Base-by-base conservation (phyloP, 306 rosid species). In the Alnus rubra region DNA sequence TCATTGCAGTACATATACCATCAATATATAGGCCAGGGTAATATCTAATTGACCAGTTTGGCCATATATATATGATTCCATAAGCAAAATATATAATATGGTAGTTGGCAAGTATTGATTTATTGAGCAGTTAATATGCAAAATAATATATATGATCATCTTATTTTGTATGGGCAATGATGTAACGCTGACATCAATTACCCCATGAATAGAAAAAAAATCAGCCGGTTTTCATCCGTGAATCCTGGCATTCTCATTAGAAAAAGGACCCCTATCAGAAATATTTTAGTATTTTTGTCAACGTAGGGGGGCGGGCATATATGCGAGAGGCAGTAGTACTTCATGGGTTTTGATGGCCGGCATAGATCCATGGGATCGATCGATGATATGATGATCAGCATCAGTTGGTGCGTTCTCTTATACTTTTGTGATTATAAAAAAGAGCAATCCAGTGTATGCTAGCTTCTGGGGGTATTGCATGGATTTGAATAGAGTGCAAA, bases 201-300 rank as follows among this genome's bases (percentile, higher is more conserved):
- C n/a, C 9, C n/a, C 45, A 63, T 14, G n/a, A 33, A 63, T 31
- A 16, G 18, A 63, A 63, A 7, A 14, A n/a, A 68, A 39, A 39
- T 68, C 28, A 68, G 72, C 72, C 72, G 52, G 9, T 68, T 68
- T 68, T 68, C 72, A 15, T 68, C 72, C 72, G 51, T 42, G 51
- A 68, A 68, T 68, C 72, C 72, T 68, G 72, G 72, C 72, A 42
- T 68, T 68, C 51, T 7, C 31, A 14, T 68, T 42, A 68, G 72
- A 68, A 68, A 68, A 68, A n/a, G 42, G 50, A 18, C 30, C 28
- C 71, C 15, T 18, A 15, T 16, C 30, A 7, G 30, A 37, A 11
- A 3, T 63, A 63, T 31, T 63, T 33, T 63, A 63, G 69, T 63
- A 63, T 63, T 63, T 4, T 28, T 63, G 33, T 35, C 39, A 33